Conservation (phyloP, 345 rosid genomes). For the Sonneratia alba region DNA sequence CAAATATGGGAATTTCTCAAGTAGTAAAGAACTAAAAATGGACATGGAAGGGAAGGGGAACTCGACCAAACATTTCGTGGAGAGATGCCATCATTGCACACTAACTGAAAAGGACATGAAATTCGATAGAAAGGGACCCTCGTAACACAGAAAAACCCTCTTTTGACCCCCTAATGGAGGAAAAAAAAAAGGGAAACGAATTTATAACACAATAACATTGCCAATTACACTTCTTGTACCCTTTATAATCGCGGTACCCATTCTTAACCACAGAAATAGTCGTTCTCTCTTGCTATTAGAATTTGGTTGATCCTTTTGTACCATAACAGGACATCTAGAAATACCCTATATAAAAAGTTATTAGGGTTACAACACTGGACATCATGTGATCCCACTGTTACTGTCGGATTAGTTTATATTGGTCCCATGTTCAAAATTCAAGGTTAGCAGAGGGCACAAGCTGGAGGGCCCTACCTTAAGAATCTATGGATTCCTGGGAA, state of each 20-base stretch:
- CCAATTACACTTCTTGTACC: no score
- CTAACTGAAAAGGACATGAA: slow-evolving; percentile 22
- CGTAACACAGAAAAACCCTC: slow-evolving; percentile 7
- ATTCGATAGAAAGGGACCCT: slow-evolving; percentile 26
- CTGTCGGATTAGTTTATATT: neutral
- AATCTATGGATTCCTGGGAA: no score
- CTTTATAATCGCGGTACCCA: no score
- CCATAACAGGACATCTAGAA: no score
- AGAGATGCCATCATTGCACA: neutral
- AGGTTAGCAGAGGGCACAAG: neutral
- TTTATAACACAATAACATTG: no score
- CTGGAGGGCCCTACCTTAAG: neutral
- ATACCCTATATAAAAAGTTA: neutral
- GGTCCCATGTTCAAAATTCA: neutral
- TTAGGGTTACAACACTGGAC: neutral
- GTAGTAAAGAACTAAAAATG: slow-evolving; percentile 3
- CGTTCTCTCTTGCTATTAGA: no score
- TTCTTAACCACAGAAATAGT: no score
- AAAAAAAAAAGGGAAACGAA: neutral
- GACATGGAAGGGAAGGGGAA: slow-evolving; percentile 7
- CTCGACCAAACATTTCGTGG: slow-evolving; percentile 12
- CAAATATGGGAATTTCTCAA: slow-evolving; percentile 39
- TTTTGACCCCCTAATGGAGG: neutral
- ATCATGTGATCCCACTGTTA: neutral
- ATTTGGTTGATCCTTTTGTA: no score